phyloP scores from a whole-genome alignment of 768 basidiomycete genomes.

The Gymnopilus junonius region DNA sequence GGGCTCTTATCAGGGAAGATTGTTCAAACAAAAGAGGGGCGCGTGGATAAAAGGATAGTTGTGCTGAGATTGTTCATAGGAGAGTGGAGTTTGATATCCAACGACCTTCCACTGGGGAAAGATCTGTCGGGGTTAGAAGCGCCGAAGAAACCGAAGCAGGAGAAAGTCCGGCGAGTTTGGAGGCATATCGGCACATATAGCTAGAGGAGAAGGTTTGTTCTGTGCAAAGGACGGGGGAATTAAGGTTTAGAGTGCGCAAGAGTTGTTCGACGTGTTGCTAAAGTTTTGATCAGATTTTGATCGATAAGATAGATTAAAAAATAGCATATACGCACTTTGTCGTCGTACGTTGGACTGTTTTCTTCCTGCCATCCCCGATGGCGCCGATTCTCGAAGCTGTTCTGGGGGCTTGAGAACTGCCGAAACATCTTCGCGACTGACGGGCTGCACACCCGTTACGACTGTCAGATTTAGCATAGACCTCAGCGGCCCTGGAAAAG shows the following conservation, averaged over 20 bases:
- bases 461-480: constrained; percentile 26
- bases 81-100: constrained; percentile 59
- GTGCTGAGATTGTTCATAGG: constrained; percentile 53
- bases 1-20: constrained; percentile 29
- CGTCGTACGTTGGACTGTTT: constrained; percentile 58
- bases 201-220: constrained; percentile 44
- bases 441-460: constrained; percentile 28
- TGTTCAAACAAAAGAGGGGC: constrained; percentile 47
- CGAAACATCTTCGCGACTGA: constrained; percentile 67
- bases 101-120: constrained; percentile 61
- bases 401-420: constrained; percentile 38
- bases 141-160: constrained; percentile 74
- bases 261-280: constrained; percentile 67
- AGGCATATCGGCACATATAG: constrained; percentile 49
- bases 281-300: constrained; percentile 21
- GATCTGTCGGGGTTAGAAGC: constrained; percentile 74
- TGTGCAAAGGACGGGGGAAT: constrained; percentile 62
- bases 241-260: constrained; percentile 77
- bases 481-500: constrained; percentile 56
- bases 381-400: constrained; percentile 61
- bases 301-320: constrained; percentile 23
- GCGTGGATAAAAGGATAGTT: constrained; percentile 49
- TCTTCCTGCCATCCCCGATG: constrained; percentile 81
- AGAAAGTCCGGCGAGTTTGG: constrained; percentile 67
- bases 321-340: constrained; percentile 43